phyloP scores from a whole-genome alignment of 2,329 filamentous ascomycete genomes.

The Hymenoscyphus fraxineus region DNA sequence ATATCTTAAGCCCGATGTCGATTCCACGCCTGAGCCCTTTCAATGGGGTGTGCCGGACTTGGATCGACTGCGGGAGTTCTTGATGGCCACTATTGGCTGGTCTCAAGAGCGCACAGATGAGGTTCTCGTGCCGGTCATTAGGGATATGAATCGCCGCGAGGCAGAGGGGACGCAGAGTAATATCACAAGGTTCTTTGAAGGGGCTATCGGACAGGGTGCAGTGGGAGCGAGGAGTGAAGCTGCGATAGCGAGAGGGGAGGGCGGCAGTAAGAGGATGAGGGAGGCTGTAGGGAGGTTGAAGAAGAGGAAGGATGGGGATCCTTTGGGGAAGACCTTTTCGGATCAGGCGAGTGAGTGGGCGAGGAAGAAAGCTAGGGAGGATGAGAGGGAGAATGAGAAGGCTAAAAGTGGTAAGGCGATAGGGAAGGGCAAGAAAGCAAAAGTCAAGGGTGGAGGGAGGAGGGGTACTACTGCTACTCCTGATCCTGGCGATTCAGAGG shows the following conservation, averaged over 20 bases:
- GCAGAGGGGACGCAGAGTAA: slow-evolving; percentile 92
- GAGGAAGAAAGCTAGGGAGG: slow-evolving; percentile 17
- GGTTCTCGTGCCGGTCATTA: slow-evolving; percentile 89
- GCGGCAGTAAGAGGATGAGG: slow-evolving; percentile 71
- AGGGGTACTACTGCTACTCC: slow-evolving; percentile 6
- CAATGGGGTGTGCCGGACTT: slow-evolving; percentile 96
- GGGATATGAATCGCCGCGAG: slow-evolving; percentile 87
- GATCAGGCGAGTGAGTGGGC: slow-evolving; percentile 34
- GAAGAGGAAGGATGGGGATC: slow-evolving; percentile 39
- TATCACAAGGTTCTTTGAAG: slow-evolving; percentile 88
- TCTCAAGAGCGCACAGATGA: slow-evolving; percentile 88
- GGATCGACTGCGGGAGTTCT: slow-evolving; percentile 74
- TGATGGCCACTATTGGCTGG: slow-evolving; percentile 95
- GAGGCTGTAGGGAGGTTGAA: slow-evolving; percentile 68
- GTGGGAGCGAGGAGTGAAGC: slow-evolving; percentile 53
- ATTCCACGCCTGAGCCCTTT: slow-evolving; percentile 71
- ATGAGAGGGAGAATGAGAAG: slow-evolving; percentile 10
- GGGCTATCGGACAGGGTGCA: slow-evolving; percentile 64
- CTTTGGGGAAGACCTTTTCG: slow-evolving; percentile 26
- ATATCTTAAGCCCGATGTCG: slow-evolving; percentile 83
- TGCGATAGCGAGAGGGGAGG: slow-evolving; percentile 54
- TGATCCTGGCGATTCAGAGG: background rate
- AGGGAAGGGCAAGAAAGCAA: slow-evolving; percentile 8
- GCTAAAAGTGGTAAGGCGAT: slow-evolving; percentile 11
- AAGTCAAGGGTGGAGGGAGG: background rate